These are phyloP conservation scores for Cornus suecica DNA, from an alignment of 148 eudicot genomes.

Conservation along the genomic window DNA sequence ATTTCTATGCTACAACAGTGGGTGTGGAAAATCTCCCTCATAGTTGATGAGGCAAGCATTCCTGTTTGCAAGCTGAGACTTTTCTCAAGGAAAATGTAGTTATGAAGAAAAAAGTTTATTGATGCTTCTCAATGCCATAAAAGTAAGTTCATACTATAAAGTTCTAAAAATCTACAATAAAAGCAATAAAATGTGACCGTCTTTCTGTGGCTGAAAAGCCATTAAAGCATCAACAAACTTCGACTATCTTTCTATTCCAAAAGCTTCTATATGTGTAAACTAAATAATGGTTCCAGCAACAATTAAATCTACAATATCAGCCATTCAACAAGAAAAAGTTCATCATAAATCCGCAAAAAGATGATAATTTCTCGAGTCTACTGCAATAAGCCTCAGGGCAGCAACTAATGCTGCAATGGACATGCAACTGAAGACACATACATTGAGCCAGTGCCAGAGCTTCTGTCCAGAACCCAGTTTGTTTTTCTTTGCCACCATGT, in stretches of 20 bases:
- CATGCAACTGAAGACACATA: constrained; percentile 53
- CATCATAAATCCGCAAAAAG: constrained; percentile 70
- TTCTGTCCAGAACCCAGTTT: constrained; percentile 48
- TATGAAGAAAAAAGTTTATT: too few relatives aligned
- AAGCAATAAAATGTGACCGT: too few relatives aligned
- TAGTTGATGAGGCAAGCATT: too few relatives aligned
- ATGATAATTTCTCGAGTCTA: constrained; percentile 61
- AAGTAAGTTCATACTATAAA: too few relatives aligned
- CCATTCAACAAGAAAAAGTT: not conserved
- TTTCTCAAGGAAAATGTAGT: too few relatives aligned
- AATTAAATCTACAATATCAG: not conserved
- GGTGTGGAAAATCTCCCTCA: too few relatives aligned
- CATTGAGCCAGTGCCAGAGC: constrained; percentile 93
- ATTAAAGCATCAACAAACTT: too few relatives aligned
- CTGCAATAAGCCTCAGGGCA: constrained; percentile 71
- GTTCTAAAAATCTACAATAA: too few relatives aligned
- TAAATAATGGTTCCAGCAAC: not conserved
- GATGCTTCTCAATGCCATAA: too few relatives aligned
- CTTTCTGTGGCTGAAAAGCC: too few relatives aligned
- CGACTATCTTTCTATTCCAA: not conserved
- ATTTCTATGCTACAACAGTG: too few relatives aligned
- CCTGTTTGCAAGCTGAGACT: too few relatives aligned
- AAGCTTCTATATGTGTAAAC: not conserved
- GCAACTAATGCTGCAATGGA: constrained; percentile 67
- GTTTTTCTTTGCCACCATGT: constrained; percentile 55